Percentiles rank a stretch among this genome's conserved stretches.
Evolutionary conservation across 352 stramenopile species (phyloP).

Genomic region (Phytopythium cucurbitacearum): DNA sequence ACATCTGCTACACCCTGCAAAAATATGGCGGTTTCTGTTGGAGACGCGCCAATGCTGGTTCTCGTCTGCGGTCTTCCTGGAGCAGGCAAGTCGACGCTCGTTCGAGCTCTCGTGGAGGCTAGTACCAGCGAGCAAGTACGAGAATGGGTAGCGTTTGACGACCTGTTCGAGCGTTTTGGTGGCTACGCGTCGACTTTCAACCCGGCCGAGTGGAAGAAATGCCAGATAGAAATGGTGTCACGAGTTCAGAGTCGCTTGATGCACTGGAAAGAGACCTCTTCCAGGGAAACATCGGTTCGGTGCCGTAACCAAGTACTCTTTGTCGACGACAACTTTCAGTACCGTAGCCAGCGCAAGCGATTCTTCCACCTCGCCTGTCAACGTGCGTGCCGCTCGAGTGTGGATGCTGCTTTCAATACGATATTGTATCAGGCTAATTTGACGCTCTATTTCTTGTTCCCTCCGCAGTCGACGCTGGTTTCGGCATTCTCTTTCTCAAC

Average conservation of each 20-base stretch:
- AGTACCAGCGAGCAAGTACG: slow-evolving; percentile 4
- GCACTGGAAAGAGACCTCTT: background rate
- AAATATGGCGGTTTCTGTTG: no score
- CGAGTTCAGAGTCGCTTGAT: slow-evolving; percentile 16
- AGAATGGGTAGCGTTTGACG: slow-evolving; percentile 55
- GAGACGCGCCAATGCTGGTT: slow-evolving; percentile 25
- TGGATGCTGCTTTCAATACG: background rate
- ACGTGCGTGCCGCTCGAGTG: slow-evolving; percentile 14
- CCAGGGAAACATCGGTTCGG: no score
- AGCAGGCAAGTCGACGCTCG: slow-evolving; percentile 66
- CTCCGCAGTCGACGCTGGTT: slow-evolving; percentile 29
- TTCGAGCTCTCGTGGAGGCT: slow-evolving; percentile 15
- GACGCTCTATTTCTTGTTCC: slow-evolving; percentile 16
- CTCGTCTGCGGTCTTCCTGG: slow-evolving; percentile 62
- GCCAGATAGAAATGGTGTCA: slow-evolving; percentile 40
- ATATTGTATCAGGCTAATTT: slow-evolving; percentile 1
- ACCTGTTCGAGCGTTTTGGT: slow-evolving; percentile 31
- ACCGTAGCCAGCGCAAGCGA: slow-evolving; percentile 63
- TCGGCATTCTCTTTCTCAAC: slow-evolving; percentile 40
- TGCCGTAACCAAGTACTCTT: slow-evolving; percentile 31
- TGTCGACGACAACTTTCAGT: slow-evolving; percentile 72
- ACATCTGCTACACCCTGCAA: no score
- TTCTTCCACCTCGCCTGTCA: slow-evolving; percentile 50
- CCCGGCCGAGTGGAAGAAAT: slow-evolving; percentile 43
- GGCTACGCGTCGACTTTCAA: slow-evolving; percentile 23